Conservation (phyloP, 352 stramenopile genomes). For the Globisporangium nunn region DNA sequence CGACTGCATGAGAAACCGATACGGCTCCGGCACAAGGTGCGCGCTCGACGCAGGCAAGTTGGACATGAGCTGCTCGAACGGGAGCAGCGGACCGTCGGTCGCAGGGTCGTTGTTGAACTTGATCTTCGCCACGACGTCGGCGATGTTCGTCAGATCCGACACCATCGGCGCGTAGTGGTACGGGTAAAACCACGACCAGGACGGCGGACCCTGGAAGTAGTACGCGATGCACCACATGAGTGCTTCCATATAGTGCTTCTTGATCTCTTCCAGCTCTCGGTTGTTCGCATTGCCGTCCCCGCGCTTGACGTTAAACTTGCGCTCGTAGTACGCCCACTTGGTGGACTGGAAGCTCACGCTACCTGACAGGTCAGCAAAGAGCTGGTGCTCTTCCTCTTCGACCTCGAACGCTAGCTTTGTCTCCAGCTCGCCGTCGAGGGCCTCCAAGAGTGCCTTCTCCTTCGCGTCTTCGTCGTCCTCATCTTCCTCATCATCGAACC, state of each 20-base stretch:
- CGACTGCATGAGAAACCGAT: conserved; percentile 93
- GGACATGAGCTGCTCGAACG: conserved; percentile 97
- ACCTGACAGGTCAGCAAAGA: conserved; percentile 43
- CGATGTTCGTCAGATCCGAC: conserved; percentile 94
- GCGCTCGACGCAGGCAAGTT: conserved; percentile 93
- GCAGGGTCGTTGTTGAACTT: conserved; percentile 78
- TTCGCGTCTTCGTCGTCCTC: conserved; percentile 41
- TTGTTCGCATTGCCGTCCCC: conserved; percentile 55
- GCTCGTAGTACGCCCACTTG: conserved; percentile 83
- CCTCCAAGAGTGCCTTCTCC: conserved; percentile 48
- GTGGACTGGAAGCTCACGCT: conserved; percentile 76
- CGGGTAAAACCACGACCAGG: conserved; percentile 99
- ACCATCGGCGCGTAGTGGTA: conserved; percentile 99
- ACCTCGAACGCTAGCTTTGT: conserved; percentile 32
- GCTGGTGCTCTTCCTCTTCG: conserved; percentile 33
- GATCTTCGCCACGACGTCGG: conserved; percentile 47
- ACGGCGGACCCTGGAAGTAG: conserved; percentile 90
- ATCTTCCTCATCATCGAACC: conserved; percentile 19
- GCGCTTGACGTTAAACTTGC: conserved; percentile 63
- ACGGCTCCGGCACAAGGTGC: conserved; percentile 92
- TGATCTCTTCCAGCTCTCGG: conserved; percentile 45
- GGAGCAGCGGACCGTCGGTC: conserved; percentile 84
- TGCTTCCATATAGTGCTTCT: conserved; percentile 73
- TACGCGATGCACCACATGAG: conserved; percentile 77
- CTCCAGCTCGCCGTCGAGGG: conserved; percentile 48